phyloP scores from a whole-genome alignment of 192 early-diverging fungal genomes.

The Backusella luteola region DNA sequence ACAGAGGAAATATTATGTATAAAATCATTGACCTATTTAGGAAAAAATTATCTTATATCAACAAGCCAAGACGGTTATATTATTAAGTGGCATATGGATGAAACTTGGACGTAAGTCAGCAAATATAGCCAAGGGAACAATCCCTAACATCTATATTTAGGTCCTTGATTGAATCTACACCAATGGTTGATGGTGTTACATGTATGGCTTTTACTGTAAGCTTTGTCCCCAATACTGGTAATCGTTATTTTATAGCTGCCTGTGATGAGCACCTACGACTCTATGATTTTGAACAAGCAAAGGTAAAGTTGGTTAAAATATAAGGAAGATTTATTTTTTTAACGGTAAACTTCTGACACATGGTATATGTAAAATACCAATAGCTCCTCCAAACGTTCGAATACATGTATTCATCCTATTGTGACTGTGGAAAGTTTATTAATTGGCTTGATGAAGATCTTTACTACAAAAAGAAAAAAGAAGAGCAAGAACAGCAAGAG shows the following conservation, averaged over 20 bases:
- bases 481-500: background rate
- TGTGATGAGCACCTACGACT: slow-evolving; percentile 84
- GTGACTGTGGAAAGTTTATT: slow-evolving; percentile 92
- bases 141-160: slow-evolving; percentile 22
- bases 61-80: slow-evolving; percentile 97
- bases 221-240: slow-evolving; percentile 93
- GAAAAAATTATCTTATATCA: slow-evolving; percentile 80
- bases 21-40: slow-evolving; percentile 73
- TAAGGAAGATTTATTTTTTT: background rate
- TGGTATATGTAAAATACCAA: background rate
- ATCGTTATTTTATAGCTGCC: slow-evolving; percentile 88
- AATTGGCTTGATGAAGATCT: slow-evolving; percentile 59
- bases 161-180: slow-evolving; percentile 58
- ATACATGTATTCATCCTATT: slow-evolving; percentile 88
- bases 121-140: background rate
- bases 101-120: slow-evolving; percentile 67
- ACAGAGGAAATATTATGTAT: slow-evolving; percentile 88
- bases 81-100: slow-evolving; percentile 83
- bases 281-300: slow-evolving; percentile 83
- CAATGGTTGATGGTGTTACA: slow-evolving; percentile 84
- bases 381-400: slow-evolving; percentile 63
- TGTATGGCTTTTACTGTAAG: slow-evolving; percentile 96
- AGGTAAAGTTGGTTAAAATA: slow-evolving; percentile 40
- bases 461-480: background rate
- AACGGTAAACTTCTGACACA: background rate